Percentiles rank a stretch among this genome's conserved stretches.
These are phyloP conservation scores for Pinus taeda DNA, from an alignment of 75 land plant genomes.

Conservation along the genomic window DNA sequence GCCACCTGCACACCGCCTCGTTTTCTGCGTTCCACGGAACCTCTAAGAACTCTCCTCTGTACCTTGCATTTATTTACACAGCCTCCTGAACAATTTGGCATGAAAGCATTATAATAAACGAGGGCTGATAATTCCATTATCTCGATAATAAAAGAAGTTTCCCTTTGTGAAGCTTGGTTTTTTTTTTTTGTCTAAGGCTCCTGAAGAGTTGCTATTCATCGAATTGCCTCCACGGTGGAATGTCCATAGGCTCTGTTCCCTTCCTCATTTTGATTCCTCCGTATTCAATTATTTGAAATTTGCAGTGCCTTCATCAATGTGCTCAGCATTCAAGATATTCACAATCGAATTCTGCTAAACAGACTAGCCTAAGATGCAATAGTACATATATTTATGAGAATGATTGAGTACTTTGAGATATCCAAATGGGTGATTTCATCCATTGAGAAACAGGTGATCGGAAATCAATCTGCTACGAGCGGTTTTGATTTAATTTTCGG, in stretches of 20 bases:
- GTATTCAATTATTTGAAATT: neutral
- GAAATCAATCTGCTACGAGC: neutral
- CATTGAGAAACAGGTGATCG: slow-evolving; percentile 2
- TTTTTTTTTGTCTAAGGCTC: neutral
- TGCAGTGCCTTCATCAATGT: neutral
- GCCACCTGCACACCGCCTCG: neutral
- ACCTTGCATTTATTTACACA: neutral
- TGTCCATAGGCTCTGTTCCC: neutral
- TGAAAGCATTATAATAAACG: neutral
- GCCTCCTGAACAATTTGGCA: neutral
- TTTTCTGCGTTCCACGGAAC: neutral
- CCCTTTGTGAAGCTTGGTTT: neutral
- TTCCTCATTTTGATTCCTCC: neutral
- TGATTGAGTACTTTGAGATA: neutral
- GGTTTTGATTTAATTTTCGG: neutral
- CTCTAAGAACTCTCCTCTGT: neutral
- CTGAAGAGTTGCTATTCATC: neutral
- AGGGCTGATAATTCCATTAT: neutral
- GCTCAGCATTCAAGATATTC: neutral
- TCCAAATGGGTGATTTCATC: neutral
- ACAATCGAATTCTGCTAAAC: neutral
- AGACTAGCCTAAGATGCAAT: neutral
- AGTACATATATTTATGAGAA: neutral
- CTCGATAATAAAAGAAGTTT: neutral
- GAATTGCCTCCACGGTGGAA: neutral